These are phyloP conservation scores for Inga oerstediana DNA, from an alignment of 306 rosid species.

Conservation along the genomic window DNA sequence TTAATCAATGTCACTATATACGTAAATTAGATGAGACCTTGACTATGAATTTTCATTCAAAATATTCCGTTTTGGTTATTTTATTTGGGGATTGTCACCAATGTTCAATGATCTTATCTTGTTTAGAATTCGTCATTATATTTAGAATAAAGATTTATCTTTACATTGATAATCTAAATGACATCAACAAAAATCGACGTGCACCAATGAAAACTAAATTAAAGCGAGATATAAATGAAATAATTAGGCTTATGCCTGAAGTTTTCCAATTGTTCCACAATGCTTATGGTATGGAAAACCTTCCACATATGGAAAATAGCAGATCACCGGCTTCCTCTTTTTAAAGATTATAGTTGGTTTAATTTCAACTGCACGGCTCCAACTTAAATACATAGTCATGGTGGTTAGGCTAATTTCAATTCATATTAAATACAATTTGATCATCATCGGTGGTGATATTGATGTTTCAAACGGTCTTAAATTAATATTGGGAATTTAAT, in stretches of 20 bases:
- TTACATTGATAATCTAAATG: constrained; percentile 33
- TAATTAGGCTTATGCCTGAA: constrained; percentile 26
- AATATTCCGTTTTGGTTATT: constrained; percentile 5
- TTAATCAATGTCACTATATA: constrained; percentile 3
- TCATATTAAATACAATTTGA: constrained; percentile 32
- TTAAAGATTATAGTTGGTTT: constrained; percentile 39
- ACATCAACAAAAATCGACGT: constrained; percentile 44
- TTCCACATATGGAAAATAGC: constrained; percentile 34
- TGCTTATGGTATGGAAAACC: constrained; percentile 30
- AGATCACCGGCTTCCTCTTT: constrained; percentile 35
- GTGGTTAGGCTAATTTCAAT: constrained; percentile 28
- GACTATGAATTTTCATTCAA: constrained; percentile 26
- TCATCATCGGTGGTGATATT: constrained; percentile 29
- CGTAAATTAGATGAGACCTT: neutral
- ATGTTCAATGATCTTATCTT: constrained; percentile 18
- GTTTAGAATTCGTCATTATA: constrained; percentile 20
- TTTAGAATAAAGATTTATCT: constrained; percentile 29
- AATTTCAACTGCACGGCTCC: constrained; percentile 36
- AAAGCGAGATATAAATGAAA: constrained; percentile 23
- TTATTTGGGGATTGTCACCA: neutral
- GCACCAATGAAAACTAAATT: constrained; percentile 13
- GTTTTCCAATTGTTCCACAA: constrained; percentile 25
- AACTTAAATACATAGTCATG: constrained; percentile 31
- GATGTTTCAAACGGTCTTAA: constrained; percentile 26
- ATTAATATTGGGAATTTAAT: constrained; percentile 5